These are phyloP conservation scores for Novymonas esmeraldas DNA, from an alignment of 208 protist species.

Conservation along the genomic window DNA sequence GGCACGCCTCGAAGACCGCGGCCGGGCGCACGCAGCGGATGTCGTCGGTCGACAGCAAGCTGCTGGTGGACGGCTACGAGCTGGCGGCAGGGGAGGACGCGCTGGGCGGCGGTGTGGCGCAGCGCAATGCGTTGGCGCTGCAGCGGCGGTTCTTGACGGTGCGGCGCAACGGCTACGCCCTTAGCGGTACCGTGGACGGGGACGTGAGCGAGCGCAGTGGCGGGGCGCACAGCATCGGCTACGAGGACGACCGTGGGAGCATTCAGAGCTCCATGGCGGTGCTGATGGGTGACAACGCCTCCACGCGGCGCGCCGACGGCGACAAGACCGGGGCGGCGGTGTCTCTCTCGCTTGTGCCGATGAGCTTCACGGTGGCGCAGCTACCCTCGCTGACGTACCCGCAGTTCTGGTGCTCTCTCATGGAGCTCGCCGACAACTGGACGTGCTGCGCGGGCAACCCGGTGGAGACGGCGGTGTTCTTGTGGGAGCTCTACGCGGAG, in stretches of 20 bases:
- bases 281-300: not conserved
- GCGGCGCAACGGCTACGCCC: constrained; percentile 27
- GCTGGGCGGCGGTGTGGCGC: not conserved
- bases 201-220: not conserved
- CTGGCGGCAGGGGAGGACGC: constrained; percentile 10
- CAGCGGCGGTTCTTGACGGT: constrained; percentile 22
- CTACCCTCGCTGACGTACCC: constrained; percentile 75
- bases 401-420: constrained; percentile 88
- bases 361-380: constrained; percentile 27
- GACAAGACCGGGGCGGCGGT: not conserved
- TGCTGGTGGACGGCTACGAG: not conserved
- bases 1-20: not conserved
- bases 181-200: not conserved
- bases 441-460: constrained; percentile 66
- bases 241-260: constrained; percentile 12
- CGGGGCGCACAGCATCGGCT: not conserved
- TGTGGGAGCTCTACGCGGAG: constrained; percentile 84
- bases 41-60: not conserved
- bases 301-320: not conserved
- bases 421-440: constrained; percentile 90
- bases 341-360: constrained; percentile 13
- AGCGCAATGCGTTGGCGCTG: constrained; percentile 13
- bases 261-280: constrained; percentile 6
- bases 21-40: not conserved
- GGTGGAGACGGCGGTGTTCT: constrained; percentile 69